Evolutionary conservation across 2,329 filamentous ascomycete species (phyloP).

Genomic region (Ophiostoma sp.): DNA sequence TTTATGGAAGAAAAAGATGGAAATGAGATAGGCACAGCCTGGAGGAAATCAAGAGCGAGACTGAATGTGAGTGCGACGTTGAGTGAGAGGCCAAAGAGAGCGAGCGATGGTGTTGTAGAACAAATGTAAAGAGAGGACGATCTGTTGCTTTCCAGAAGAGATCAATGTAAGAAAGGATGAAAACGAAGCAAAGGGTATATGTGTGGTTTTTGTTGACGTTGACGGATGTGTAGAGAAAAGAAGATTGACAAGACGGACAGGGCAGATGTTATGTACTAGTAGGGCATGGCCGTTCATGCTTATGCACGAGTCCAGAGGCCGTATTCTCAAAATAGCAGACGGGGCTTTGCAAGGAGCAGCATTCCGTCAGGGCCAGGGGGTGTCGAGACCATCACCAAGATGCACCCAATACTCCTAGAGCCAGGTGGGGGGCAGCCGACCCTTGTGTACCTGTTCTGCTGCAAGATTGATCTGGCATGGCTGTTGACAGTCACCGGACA

Average conservation of each 20-base stretch:
- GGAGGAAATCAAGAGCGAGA: not conserved
- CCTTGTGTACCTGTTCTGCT: not conserved
- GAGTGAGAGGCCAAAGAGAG: not conserved
- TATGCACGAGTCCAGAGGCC: not conserved
- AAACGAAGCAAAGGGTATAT: not conserved
- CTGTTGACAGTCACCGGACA: not conserved
- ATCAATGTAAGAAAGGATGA: not conserved
- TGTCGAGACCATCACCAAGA: not conserved
- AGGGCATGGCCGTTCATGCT: not conserved
- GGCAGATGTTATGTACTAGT: slow-evolving; percentile 4
- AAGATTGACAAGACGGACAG: slow-evolving; percentile 6
- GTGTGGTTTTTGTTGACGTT: not conserved
- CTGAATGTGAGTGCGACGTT: not conserved
- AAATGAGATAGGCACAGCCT: slow-evolving; percentile 11
- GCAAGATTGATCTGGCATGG: not conserved
- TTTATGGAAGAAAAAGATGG: slow-evolving; percentile 26
- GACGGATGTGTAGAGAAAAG: not conserved
- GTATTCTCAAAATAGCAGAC: slow-evolving; percentile 11
- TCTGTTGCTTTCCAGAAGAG: slow-evolving; percentile 21
- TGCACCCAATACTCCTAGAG: slow-evolving; percentile 5
- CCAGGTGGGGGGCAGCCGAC: not conserved
- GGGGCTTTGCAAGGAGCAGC: not conserved
- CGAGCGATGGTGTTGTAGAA: not conserved
- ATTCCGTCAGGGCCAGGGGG: slow-evolving; percentile 10
- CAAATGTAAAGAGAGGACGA: slow-evolving; percentile 19